Percentiles rank a stretch among this genome's conserved stretches.
Conservation (phyloP, 148 eudicot species). For the Fagopyrum homotropicum region DNA sequence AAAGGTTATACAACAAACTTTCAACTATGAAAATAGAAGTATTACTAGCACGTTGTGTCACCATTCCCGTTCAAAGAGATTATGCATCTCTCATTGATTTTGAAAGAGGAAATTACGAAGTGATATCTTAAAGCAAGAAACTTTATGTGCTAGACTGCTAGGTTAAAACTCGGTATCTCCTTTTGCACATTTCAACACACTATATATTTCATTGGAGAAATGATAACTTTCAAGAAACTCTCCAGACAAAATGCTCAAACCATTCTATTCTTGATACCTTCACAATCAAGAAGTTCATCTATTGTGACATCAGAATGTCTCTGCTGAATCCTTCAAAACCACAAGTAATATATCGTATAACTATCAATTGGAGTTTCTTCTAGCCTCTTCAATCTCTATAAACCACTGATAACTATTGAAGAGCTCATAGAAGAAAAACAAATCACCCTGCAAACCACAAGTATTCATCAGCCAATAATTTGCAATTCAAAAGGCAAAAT, state of each 20-base stretch:
- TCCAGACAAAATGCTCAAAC: background rate
- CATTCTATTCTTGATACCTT: slow-evolving; percentile 20
- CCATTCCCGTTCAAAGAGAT: background rate
- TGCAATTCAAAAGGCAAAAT: slow-evolving; percentile 9
- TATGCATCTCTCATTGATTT: background rate
- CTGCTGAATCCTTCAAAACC: background rate
- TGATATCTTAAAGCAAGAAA: background rate
- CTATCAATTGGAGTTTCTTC: slow-evolving; percentile 1
- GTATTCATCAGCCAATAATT: slow-evolving; percentile 19
- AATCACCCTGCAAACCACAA: slow-evolving; percentile 45
- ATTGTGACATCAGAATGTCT: slow-evolving; percentile 41
- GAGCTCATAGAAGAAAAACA: slow-evolving; percentile 83
- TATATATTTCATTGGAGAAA: background rate
- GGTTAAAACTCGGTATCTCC: background rate
- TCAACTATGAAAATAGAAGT: too few relatives aligned
- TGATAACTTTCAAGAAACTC: background rate
- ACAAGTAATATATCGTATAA: background rate
- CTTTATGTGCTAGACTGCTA: background rate
- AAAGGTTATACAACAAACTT: too few relatives aligned
- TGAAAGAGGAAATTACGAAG: background rate
- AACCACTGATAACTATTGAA: slow-evolving; percentile 69
- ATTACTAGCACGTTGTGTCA: too few relatives aligned
- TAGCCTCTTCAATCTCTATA: slow-evolving; percentile 51
- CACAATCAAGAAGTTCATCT: slow-evolving; percentile 38
- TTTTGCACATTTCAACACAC: background rate